Base-by-base conservation (phyloP, 179 eudicot genomes). In the Dionaea muscipula region DNA sequence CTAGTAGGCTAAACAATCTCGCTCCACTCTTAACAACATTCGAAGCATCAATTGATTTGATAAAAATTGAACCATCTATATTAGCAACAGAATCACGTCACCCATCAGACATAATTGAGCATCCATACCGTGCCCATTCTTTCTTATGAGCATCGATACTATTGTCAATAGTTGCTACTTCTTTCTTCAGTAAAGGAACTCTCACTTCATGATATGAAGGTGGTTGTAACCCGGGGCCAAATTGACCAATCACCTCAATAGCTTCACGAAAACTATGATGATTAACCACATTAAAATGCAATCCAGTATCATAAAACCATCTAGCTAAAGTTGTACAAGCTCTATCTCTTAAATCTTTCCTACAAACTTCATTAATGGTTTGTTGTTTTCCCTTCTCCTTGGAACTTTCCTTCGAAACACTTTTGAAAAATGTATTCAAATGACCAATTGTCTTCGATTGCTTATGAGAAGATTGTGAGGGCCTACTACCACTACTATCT, bases 61-160 rank as follows among this genome's bases (percentile, higher is more conserved):
- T 31, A 26, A 54, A 31, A 24, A 18, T 21, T 26, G 22, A 18
- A 5, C 33, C 2, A 6, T 7, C 24, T 28, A 4, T 22, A 14
- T 28, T 35, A 33, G 31, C 44, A 3, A 17, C 20, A n/a, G n/a
- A n/a, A n/a, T n/a, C n/a, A n/a, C n/a, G n/a, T 65, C 72, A 67
- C 4, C 72, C 62, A 61, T 61, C 62, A n/a, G 37, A 55, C 47
- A 68, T 61, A 41, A 63, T 35, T 7, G 69, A 47, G 12, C 61
- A 64, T 11, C 65, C 69, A 4, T 16, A 46, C 26, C 36, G 33
- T 18, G 23, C 27, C 69, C 69, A 59, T 20, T 63, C 62, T 39
- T 58, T 53, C n/a, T 24, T 63, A 19, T 64, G 73, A 19, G 53
- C 56, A 13, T 47, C 26, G 51, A 55, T 5, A 11, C 8, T 9